These are phyloP conservation scores for Andrographis paniculata DNA, from an alignment of 305 asterid species.

Conservation along the genomic window DNA sequence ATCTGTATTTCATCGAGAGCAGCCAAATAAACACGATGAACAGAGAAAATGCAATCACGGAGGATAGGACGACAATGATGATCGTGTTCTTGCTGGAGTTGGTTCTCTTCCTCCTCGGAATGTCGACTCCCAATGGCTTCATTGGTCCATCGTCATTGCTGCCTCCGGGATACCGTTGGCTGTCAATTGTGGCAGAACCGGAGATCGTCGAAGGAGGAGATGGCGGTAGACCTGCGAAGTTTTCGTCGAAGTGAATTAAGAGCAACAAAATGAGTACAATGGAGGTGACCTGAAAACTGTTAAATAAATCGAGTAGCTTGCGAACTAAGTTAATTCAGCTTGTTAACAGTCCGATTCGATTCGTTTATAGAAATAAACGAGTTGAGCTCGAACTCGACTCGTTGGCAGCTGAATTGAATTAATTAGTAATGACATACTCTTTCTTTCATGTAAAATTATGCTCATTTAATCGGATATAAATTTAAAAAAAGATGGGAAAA, in stretches of 20 bases:
- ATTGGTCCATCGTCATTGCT: conserved; percentile 34
- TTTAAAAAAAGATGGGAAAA: no score
- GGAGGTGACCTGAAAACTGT: neutral
- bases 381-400: no score
- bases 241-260: neutral
- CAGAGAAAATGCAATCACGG: conserved; percentile 55
- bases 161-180: conserved; percentile 35
- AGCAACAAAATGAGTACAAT: neutral
- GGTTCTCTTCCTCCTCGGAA: conserved; percentile 43
- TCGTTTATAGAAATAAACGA: no score
- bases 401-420: no score
- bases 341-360: no score
- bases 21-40: conserved; percentile 55
- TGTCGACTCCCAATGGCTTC: conserved; percentile 80
- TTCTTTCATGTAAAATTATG: no score
- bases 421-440: no score
- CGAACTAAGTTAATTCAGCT: no score
- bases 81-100: conserved; percentile 35
- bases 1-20: conserved; percentile 35
- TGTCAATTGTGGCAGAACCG: conserved; percentile 25
- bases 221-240: conserved; percentile 75
- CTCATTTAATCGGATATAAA: no score
- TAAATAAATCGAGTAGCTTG: no score
- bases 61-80: conserved; percentile 51
- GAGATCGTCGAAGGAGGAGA: conserved; percentile 74